Evolutionary conservation across 2,329 filamentous ascomycete genomes (phyloP), one percentile per base, ranked within the genome.

Genomic region (Thermothelomyces thermophilus): DNA sequence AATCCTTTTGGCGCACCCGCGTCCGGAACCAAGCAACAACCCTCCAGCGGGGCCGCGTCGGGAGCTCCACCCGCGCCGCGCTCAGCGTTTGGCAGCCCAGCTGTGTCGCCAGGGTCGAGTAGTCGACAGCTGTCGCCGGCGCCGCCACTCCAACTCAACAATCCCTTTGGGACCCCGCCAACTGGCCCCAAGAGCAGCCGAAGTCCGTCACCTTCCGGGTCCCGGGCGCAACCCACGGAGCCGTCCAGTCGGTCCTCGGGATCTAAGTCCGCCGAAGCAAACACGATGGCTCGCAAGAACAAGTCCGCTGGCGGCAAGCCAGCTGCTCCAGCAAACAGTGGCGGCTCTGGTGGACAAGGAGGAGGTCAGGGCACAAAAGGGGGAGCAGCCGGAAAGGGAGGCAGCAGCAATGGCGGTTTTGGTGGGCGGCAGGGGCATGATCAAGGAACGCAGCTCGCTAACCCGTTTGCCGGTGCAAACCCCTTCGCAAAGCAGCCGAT

Each of bases 1-100:
- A 60, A 56, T 35, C 55, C 54, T 10, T 61, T 58, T 28, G 52
- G 46, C 22, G 49, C 52, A 31, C 41, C 50, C n/a, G 37, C 47
- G 14, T 16, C 49, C 16, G 41, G 44, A 14, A 47, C 28, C 39
- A 35, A 41, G 41, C 33, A 48, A 36, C 33, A 48, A 9, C 33
- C 34, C 5, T 48, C 48, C 11, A 8, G 46, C 8, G 42, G 39
- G 11, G 48, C 46, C 30, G 40, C 47, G 2, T 52, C 52, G 34
- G 50, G 46, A 40, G 36, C 35, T 1, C 43, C 49, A 9, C 42
- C 42, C 3, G 36, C 19, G 20, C 31, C 36, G 14, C 30, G 46
- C 6, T 50, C 50, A 7, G 42, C 43, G 14, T 52, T 52, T 22
- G 49, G 52, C 11, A 46, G 31, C 7, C 45, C 39, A 22, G 31